These are phyloP conservation scores for Calycina marina DNA, from an alignment of 2,329 filamentous ascomycete genomes.

Conservation along the genomic window DNA sequence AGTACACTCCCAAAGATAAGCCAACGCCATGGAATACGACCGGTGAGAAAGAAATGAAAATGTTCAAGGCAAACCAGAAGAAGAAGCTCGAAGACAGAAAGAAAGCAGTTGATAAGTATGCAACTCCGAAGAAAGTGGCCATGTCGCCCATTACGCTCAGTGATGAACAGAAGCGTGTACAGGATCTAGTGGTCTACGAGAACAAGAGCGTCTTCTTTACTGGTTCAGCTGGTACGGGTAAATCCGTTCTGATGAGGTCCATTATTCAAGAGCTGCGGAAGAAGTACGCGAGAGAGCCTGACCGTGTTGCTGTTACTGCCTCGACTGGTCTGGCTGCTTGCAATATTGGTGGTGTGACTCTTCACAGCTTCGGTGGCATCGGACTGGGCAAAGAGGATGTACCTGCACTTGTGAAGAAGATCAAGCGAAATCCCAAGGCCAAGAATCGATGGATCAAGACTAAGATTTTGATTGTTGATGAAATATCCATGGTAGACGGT, in stretches of 20 bases:
- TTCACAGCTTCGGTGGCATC: slow-evolving; percentile 93
- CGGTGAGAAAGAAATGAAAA: slow-evolving; percentile 64
- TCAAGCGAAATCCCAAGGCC: slow-evolving; percentile 75
- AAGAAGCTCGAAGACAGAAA: slow-evolving; percentile 26
- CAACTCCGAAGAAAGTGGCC: slow-evolving; percentile 27
- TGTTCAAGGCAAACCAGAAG: slow-evolving; percentile 46
- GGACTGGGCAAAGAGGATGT: slow-evolving; percentile 85
- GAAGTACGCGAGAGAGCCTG: slow-evolving; percentile 63
- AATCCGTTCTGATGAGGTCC: slow-evolving; percentile 86
- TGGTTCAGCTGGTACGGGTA: slow-evolving; percentile 89
- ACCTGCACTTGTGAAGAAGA: slow-evolving; percentile 72
- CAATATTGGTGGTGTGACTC: slow-evolving; percentile 88
- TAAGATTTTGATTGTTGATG: slow-evolving; percentile 80
- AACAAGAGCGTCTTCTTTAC: slow-evolving; percentile 94
- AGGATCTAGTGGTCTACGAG: slow-evolving; percentile 67
- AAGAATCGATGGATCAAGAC: slow-evolving; percentile 80
- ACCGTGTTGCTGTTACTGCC: slow-evolving; percentile 82
- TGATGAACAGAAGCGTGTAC: slow-evolving; percentile 71
- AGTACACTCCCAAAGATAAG: slow-evolving; percentile 25
- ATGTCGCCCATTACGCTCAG: slow-evolving; percentile 39
- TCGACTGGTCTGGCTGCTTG: slow-evolving; percentile 93
- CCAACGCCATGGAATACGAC: slow-evolving; percentile 55
- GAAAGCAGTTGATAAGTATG: slow-evolving; percentile 31
- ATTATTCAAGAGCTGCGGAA: slow-evolving; percentile 71
- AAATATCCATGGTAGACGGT: slow-evolving; percentile 97